Evolutionary conservation across 257 asterid genomes (phyloP).

Genomic region (Przewalskia tangutica): DNA sequence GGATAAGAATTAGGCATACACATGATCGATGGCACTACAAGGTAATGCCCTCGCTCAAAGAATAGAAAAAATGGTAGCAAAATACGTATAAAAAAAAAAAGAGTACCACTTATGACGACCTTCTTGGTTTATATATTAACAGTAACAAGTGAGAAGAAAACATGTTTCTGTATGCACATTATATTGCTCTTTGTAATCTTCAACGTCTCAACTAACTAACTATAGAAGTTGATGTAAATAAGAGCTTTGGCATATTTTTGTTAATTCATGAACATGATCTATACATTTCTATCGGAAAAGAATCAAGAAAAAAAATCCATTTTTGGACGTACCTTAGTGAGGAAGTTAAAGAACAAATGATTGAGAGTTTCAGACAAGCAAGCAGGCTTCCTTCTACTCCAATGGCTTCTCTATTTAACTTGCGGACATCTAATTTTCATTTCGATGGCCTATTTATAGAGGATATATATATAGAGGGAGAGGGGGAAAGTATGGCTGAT

Average conservation of each 20-base stretch:
- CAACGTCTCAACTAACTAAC: neutral
- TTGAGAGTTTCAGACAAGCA: neutral
- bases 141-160: neutral
- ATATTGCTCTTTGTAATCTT: neutral
- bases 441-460: neutral
- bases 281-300: too few species aligned
- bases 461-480: neutral
- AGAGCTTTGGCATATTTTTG: neutral
- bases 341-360: neutral
- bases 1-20: neutral
- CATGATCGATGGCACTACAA: neutral
- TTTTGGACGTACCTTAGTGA: neutral
- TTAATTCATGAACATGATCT: too few species aligned
- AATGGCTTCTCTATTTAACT: neutral
- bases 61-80: neutral
- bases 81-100: neutral
- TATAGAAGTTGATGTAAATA: neutral
- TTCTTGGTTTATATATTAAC: neutral
- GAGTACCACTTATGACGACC: too few species aligned
- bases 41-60: neutral
- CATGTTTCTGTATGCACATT: neutral
- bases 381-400: neutral
- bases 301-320: too few species aligned
- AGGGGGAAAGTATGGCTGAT: neutral
- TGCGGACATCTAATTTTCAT: neutral